phyloP scores from a whole-genome alignment of 208 protist genomes.

The Porcisia deanei region DNA sequence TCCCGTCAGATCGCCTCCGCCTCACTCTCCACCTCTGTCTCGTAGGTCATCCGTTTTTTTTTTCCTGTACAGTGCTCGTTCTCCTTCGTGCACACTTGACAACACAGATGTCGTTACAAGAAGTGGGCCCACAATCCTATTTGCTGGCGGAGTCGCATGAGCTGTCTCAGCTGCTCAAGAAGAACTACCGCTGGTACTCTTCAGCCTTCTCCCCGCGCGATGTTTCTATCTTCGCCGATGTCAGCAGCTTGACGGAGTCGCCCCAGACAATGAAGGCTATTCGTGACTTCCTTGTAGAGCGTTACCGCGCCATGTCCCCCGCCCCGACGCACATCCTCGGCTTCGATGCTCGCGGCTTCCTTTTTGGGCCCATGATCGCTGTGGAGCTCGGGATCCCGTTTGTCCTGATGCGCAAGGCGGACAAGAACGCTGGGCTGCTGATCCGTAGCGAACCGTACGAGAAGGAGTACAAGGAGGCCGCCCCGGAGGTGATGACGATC shows the following conservation, averaged over 20 bases:
- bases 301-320: conserved; percentile 67
- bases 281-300: conserved; percentile 81
- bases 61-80: neutral
- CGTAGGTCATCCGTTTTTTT: too few species aligned
- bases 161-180: conserved; percentile 48
- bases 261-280: conserved; percentile 71
- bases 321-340: conserved; percentile 83
- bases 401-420: conserved; percentile 91
- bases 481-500: conserved; percentile 84
- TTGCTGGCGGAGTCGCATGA: conserved; percentile 45
- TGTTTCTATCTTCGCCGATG: conserved; percentile 89
- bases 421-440: conserved; percentile 86
- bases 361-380: conserved; percentile 89
- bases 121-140: conserved; percentile 52
- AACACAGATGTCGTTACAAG: conserved; percentile 4
- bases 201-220: conserved; percentile 87
- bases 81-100: neutral
- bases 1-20: too few species aligned
- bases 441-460: conserved; percentile 86
- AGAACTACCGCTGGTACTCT: conserved; percentile 88
- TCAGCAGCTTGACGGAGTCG: conserved; percentile 85
- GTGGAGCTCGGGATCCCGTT: conserved; percentile 88
- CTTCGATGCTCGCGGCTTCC: conserved; percentile 91
- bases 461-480: conserved; percentile 91
- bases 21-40: too few species aligned